Conservation (phyloP, 2,329 filamentous ascomycete genomes). For the Trichoderma koningiopsis region DNA sequence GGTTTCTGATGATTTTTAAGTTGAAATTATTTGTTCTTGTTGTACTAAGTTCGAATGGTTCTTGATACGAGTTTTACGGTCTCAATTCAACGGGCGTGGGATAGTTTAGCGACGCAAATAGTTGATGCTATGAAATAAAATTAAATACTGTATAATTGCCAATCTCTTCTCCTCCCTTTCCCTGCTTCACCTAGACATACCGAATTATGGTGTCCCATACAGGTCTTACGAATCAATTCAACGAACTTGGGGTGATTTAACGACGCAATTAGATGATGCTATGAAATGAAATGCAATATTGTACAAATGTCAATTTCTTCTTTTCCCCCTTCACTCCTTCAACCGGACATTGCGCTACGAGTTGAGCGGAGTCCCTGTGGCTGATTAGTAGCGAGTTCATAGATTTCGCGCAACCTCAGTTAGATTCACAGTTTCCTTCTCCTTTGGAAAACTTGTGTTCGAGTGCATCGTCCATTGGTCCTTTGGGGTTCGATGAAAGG, state of each 20-base stretch:
- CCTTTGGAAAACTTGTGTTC: conserved; percentile 63
- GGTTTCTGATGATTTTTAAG: not conserved
- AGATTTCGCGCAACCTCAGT: not conserved
- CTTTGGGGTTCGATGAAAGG: conserved; percentile 67
- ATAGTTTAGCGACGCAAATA: conserved; percentile 15
- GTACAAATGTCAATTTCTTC: not conserved
- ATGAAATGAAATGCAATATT: conserved; percentile 16
- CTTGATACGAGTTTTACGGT: not conserved
- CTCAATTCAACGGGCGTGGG: conserved; percentile 29
- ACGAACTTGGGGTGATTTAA: conserved; percentile 24
- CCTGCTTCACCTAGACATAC: not conserved
- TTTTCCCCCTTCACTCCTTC: not conserved
- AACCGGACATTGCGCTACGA: not conserved
- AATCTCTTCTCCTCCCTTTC: not conserved
- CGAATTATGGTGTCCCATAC: not conserved
- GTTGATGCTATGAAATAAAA: conserved; percentile 26
- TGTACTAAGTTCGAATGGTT: not conserved
- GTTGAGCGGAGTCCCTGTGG: not conserved
- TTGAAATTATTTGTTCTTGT: not conserved
- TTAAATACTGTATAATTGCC: not conserved
- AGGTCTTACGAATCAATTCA: conserved; percentile 25
- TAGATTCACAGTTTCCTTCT: conserved; percentile 26
- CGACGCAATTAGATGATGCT: conserved; percentile 21
- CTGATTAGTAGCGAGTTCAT: not conserved
- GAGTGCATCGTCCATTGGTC: conserved; percentile 61